These are phyloP conservation scores for Amphirosellinia nigrospora DNA, from an alignment of 495 filamentous ascomycete genomes.

Conservation along the genomic window DNA sequence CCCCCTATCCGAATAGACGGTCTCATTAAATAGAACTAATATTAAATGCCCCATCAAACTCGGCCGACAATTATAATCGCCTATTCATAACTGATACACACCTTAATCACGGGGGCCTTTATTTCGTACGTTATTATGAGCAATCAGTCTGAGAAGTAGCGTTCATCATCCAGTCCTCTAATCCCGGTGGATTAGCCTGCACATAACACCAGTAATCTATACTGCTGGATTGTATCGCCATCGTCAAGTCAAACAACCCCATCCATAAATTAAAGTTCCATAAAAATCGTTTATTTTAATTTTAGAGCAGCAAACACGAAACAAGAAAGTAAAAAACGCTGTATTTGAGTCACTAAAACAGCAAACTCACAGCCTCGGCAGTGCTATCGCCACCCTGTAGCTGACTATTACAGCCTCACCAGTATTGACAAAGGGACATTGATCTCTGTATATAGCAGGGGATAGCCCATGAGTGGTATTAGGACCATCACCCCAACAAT, in stretches of 20 bases:
- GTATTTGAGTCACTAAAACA: no score
- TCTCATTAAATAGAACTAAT: neutral
- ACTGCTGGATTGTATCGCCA: neutral
- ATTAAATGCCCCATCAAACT: neutral
- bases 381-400: no score
- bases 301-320: no score
- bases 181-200: neutral
- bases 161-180: neutral
- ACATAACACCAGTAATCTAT: neutral
- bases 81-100: neutral
- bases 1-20: neutral
- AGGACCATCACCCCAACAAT: no score
- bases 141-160: neutral
- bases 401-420: no score
- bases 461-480: no score
- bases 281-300: neutral
- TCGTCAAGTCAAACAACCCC: neutral
- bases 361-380: no score
- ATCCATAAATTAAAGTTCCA: neutral
- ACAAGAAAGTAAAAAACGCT: no score
- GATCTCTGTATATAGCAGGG: no score
- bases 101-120: neutral
- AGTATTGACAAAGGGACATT: no score
- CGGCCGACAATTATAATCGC: neutral
- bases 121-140: no score